A percentile compares a stretch with the other conserved stretches of the same genome.
Conservation (phyloP, 2,329 filamentous ascomycete species). For the Trichoderma oligosporum region DNA sequence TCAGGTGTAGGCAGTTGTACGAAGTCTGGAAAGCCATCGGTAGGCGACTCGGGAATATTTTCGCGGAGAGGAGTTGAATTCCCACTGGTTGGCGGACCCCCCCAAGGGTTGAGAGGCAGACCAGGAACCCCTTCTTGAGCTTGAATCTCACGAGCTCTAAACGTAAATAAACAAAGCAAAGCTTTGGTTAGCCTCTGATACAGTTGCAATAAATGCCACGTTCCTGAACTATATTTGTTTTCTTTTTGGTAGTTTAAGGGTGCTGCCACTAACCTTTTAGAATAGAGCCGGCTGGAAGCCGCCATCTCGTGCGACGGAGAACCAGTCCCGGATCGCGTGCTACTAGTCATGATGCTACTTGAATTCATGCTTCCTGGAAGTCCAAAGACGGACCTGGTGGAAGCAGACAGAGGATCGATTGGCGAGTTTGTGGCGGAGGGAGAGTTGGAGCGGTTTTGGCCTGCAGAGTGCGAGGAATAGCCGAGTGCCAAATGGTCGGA, state of each 20-base stretch:
- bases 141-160: constrained; percentile 90
- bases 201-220: not conserved
- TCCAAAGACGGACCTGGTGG: constrained; percentile 69
- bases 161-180: not conserved
- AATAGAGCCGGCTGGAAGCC: constrained; percentile 72
- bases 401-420: constrained; percentile 64
- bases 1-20: constrained; percentile 66
- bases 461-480: constrained; percentile 66
- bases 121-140: constrained; percentile 83
- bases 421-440: constrained; percentile 79
- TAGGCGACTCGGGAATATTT: constrained; percentile 95
- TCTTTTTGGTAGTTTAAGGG: not conserved
- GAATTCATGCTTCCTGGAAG: constrained; percentile 60
- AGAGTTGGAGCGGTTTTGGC: constrained; percentile 68
- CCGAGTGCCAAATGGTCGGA: constrained; percentile 83
- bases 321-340: constrained; percentile 76
- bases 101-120: constrained; percentile 72
- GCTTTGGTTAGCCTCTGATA: not conserved
- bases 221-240: not conserved
- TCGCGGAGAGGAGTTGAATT: constrained; percentile 95
- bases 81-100: constrained; percentile 91
- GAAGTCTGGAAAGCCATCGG: constrained; percentile 92
- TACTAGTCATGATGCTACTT: constrained; percentile 55
- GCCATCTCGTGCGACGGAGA: constrained; percentile 91
- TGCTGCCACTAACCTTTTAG: constrained; percentile 71